Base-by-base conservation (phyloP, 2,329 filamentous ascomycete genomes). In the Orbilia quercus region DNA sequence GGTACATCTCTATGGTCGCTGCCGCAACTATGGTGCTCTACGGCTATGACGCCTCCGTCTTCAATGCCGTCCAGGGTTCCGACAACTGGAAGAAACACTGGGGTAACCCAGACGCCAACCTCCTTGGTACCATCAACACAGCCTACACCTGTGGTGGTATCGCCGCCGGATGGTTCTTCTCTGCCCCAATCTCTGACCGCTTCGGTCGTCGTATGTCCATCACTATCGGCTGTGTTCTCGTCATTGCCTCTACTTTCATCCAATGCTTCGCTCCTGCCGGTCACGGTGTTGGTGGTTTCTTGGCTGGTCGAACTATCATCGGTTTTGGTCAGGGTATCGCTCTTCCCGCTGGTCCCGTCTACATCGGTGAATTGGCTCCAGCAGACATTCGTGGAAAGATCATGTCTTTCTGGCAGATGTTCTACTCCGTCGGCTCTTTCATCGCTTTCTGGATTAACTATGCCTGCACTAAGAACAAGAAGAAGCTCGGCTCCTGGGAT, bases 1-100 rank as follows among this genome's bases (percentile, higher is more conserved):
- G 87, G 87, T 90, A 88, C 82, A 87, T 89, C 76, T 88, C 87
- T 74, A 82, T 90, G 62, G 86, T 90, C 76, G 89, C 89, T 65
- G 88, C 89, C 78, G 87, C 88, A 79, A 90, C 88, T 80, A 91
- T 91, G 89, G 88, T 90, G 25, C 83, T 91, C 51, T 91, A 90
- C 79, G 89, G 89, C 66, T 91, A 91, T 79, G 89, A 91, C 83
- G 88, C 89, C 1, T 89, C 88, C 38, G 88, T 90, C 58, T 91
- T 88, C 83, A 91, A 91, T 79, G 88, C 88, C 7, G 85, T 90
- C 2, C 89, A 90, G 79, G 87, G 86, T 34, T 90, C 87, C 36
- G 60, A 86, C 11, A 85, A 90, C 79, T 91, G 89, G 89, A 81
- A 87, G 12, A 81, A 40, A 3, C 54, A 82, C 18, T 91, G 67